These are phyloP conservation scores for Raphanus raphanistrum DNA, from an alignment of 345 rosid genomes.

Conservation along the genomic window DNA sequence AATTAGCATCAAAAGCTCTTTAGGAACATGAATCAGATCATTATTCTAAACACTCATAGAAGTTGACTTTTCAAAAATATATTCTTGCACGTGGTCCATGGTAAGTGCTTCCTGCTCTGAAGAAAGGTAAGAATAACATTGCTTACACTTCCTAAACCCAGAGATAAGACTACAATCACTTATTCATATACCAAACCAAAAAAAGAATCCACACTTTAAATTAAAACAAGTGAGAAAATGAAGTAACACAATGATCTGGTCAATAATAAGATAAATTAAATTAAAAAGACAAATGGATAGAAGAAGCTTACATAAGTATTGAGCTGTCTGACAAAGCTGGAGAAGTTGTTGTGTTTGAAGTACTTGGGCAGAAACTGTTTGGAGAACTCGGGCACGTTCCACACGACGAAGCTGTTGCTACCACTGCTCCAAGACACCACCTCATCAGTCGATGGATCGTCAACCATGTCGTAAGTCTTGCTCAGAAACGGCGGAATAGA, in stretches of 20 bases:
- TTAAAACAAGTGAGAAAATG: background rate
- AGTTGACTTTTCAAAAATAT: background rate
- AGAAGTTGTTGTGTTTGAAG: slow-evolving; percentile 66
- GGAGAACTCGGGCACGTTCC: slow-evolving; percentile 58
- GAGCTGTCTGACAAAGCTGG: slow-evolving; percentile 63
- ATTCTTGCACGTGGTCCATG: background rate
- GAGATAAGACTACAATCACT: background rate
- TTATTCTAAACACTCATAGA: background rate
- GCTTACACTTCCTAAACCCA: background rate
- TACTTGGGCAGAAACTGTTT: slow-evolving; percentile 54
- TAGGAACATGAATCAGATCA: background rate
- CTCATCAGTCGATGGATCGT: slow-evolving; percentile 48
- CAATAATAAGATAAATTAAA: background rate
- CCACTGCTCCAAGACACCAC: slow-evolving; percentile 58
- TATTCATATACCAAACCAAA: background rate
- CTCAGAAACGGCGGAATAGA: slow-evolving; percentile 61
- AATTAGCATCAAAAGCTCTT: background rate
- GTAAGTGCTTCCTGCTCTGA: background rate
- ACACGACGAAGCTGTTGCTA: slow-evolving; percentile 56
- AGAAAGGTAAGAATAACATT: background rate
- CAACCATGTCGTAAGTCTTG: slow-evolving; percentile 63
- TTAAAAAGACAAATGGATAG: background rate
- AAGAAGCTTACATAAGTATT: slow-evolving; percentile 53
- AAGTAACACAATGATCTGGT: too few species aligned
- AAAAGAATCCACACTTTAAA: background rate